These are phyloP conservation scores for Phytopythium vexans DNA, from an alignment of 352 stramenopile species.

Conservation along the genomic window DNA sequence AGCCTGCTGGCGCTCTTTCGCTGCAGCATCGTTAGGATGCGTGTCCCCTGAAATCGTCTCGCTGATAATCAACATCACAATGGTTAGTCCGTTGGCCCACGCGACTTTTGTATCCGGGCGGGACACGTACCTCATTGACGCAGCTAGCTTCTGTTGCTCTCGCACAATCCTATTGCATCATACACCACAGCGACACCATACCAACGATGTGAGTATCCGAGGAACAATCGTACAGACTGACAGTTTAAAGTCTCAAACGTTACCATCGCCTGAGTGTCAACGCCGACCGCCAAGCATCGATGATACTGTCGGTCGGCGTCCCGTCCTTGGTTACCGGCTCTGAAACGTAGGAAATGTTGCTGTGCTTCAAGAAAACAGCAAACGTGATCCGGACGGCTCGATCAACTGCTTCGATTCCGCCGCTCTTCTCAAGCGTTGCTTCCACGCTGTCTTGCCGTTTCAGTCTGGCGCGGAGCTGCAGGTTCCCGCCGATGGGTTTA, in stretches of 20 bases:
- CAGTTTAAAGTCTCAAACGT: neutral
- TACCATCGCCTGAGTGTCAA: conserved; percentile 77
- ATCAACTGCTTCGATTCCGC: conserved; percentile 76
- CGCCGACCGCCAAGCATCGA: conserved; percentile 73
- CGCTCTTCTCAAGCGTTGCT: conserved; percentile 80
- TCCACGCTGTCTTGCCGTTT: conserved; percentile 86
- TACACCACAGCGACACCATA: neutral
- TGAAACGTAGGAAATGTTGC: conserved; percentile 66
- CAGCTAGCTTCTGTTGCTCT: conserved; percentile 84
- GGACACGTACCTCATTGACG: conserved; percentile 37
- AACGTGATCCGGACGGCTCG: conserved; percentile 77
- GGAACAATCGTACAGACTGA: neutral
- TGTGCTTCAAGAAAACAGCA: conserved; percentile 80
- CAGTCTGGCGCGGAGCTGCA: conserved; percentile 57
- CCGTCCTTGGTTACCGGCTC: conserved; percentile 60
- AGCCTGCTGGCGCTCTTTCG: conserved; percentile 63
- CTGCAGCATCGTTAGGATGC: conserved; percentile 35
- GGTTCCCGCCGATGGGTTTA: conserved; percentile 35
- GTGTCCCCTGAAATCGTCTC: conserved; percentile 24
- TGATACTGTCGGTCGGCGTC: conserved; percentile 51
- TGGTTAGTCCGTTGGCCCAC: neutral
- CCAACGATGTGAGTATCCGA: neutral
- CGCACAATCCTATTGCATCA: conserved; percentile 67
- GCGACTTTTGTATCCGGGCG: neutral
- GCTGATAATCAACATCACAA: conserved; percentile 7